Evolutionary conservation across 352 stramenopile species (phyloP), one percentile per base, ranked within the genome.

Genomic region (Globisporangium megalacanthum): DNA sequence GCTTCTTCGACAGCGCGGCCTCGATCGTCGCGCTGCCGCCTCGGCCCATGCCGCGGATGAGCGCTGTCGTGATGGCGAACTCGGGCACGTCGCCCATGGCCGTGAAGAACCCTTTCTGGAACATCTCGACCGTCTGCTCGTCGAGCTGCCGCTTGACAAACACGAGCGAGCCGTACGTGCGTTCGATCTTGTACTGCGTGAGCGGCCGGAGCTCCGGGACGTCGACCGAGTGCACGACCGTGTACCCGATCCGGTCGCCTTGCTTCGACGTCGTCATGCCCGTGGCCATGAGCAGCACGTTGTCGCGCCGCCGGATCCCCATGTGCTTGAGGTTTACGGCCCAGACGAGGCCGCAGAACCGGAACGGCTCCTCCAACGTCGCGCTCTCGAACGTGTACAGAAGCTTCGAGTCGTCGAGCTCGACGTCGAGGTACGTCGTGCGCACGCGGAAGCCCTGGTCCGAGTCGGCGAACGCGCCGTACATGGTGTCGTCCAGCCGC

Each of bases 71-170:
- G 15, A 61, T 54, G 9, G 62, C 64, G 47, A 70, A 68, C 33
- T 74, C 66, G 7, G 63, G 69, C 6, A 69, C 48, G 19, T 61
- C 70, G 3, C 65, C 65, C 65, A 66, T 72, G 14, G 68, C 62
- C 6, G 68, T 57, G 31, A 79, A 69, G 46, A 74, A 77, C 3
- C 70, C 68, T 53, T 76, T 68, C 62, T 72, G 69, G 47, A 72
- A 79, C 25, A 79, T 41, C 52, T 77, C 68, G 4, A 77, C 62
- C 1, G 68, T 48, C 6, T 66, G 58, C 20, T 68, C 66, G 11
- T 63, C 68, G 19, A 76, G 50, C 41, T 79, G 68, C 39, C 70
- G 70, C 41, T 77, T 79, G 45, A 79, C 47, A 59, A 68, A 77
- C 29, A 70, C 74, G 56, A 76, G 68, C 29, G 70, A 79, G 1